Evolutionary conservation across 2,329 filamentous ascomycete species (phyloP).

Genomic region (Ascochyta lentis): DNA sequence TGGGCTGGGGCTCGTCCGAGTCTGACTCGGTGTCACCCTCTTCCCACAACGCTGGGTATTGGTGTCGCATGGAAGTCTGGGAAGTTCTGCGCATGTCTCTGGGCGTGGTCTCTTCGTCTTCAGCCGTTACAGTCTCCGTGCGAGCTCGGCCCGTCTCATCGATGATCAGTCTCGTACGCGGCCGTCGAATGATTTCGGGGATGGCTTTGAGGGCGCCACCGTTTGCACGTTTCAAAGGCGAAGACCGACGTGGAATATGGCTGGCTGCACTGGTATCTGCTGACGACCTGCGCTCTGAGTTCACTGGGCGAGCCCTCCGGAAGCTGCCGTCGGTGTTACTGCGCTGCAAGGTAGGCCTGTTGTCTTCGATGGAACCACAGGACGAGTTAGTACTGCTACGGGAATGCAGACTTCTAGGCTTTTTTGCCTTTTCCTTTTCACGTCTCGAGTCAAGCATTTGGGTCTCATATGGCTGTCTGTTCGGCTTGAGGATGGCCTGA

Average conservation of each 20-base stretch:
- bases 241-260: conserved; percentile 53
- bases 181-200: conserved; percentile 52
- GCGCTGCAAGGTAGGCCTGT: conserved; percentile 48
- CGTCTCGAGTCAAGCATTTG: conserved; percentile 43
- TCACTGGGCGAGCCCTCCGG: conserved; percentile 35
- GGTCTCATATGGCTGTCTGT: conserved; percentile 50
- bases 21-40: conserved; percentile 50
- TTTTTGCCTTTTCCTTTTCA: conserved; percentile 43
- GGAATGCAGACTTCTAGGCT: conserved; percentile 45
- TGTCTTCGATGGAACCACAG: conserved; percentile 41
- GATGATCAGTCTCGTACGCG: conserved; percentile 54
- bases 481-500: conserved; percentile 22
- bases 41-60: conserved; percentile 55
- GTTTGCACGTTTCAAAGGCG: conserved; percentile 55
- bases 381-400: conserved; percentile 51
- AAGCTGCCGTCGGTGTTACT: conserved; percentile 56
- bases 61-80: conserved; percentile 38
- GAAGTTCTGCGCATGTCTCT: conserved; percentile 30
- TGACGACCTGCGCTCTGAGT: conserved; percentile 40
- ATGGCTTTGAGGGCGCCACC: conserved; percentile 54
- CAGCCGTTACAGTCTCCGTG: conserved; percentile 52
- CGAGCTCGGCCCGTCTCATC: conserved; percentile 57
- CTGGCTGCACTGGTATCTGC: conserved; percentile 25
- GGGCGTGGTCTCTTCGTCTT: conserved; percentile 44
- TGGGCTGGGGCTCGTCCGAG: conserved; percentile 40